Conservation (phyloP, 2,329 filamentous ascomycete species). For the Periconia digitata region DNA sequence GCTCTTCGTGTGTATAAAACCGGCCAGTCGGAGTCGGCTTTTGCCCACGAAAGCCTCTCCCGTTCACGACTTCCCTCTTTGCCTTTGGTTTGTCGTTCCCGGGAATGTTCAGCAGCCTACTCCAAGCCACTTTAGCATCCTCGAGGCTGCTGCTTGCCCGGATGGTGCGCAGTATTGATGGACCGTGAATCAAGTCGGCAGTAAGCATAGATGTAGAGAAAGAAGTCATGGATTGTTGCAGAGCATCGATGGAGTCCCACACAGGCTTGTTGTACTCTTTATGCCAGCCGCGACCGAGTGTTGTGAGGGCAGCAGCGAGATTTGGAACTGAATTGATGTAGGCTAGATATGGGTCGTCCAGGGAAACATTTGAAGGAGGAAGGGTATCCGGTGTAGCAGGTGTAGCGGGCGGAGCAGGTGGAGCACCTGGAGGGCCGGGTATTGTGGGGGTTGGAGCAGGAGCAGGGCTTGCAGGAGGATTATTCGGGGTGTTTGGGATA, state of each 20-base stretch:
- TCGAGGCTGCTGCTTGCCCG: constrained; percentile 36
- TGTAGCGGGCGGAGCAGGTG: background rate
- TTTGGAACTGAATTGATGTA: constrained; percentile 27
- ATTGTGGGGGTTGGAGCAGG: constrained; percentile 1
- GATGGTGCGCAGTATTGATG: constrained; percentile 38
- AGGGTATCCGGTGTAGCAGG: constrained; percentile 18
- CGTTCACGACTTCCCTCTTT: background rate
- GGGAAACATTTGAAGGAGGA: constrained; percentile 18
- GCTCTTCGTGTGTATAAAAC: constrained; percentile 31
- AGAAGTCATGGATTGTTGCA: constrained; percentile 31
- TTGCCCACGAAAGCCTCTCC: constrained; percentile 1
- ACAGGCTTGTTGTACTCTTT: constrained; percentile 41
- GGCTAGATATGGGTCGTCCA: constrained; percentile 27
- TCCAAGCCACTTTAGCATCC: constrained; percentile 35
- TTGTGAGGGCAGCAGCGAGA: constrained; percentile 21
- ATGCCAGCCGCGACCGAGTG: constrained; percentile 36
- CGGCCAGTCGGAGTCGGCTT: constrained; percentile 14
- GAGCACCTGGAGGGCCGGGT: background rate
- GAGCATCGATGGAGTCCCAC: constrained; percentile 28
- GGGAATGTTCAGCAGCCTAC: constrained; percentile 34
- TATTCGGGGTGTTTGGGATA: constrained; percentile 3
- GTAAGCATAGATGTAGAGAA: constrained; percentile 34
- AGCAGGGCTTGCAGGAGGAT: background rate
- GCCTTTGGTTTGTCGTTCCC: constrained; percentile 9
- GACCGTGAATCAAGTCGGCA: constrained; percentile 23